Evolutionary conservation across 441 rosid genomes (phyloP).

Genomic region (Geranium incanum): DNA sequence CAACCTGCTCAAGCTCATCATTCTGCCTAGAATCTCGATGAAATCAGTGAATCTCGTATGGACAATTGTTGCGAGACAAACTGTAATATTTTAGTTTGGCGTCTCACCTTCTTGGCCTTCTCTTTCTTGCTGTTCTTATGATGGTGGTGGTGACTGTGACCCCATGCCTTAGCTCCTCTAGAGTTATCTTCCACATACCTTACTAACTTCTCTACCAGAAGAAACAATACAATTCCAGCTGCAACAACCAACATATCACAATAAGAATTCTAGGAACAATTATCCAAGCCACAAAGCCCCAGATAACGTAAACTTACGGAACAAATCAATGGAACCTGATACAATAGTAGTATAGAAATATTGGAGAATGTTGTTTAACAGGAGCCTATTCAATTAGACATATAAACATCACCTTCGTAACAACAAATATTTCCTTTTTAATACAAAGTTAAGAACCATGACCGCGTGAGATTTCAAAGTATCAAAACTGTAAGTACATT

Average conservation of each 20-base stretch:
- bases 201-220: slow-evolving; percentile 87
- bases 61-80: slow-evolving; percentile 8
- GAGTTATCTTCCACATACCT: slow-evolving; percentile 79
- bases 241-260: slow-evolving; percentile 28
- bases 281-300: slow-evolving; percentile 21
- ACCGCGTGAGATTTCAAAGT: not conserved
- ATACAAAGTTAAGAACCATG: not conserved
- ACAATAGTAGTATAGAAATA: not conserved
- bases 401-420: not conserved
- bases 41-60: not conserved
- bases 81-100: slow-evolving; percentile 15
- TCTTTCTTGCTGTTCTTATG: slow-evolving; percentile 45
- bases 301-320: slow-evolving; percentile 15
- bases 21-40: slow-evolving; percentile 8
- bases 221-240: slow-evolving; percentile 96
- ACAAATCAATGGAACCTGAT: slow-evolving; percentile 13
- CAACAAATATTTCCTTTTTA: not conserved
- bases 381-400: not conserved
- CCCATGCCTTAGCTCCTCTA: slow-evolving; percentile 42
- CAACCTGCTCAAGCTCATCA: slow-evolving; percentile 7
- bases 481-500: not conserved
- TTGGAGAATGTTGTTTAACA: not conserved
- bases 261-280: slow-evolving; percentile 24
- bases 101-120: slow-evolving; percentile 28
- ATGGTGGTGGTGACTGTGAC: slow-evolving; percentile 66